phyloP scores from a whole-genome alignment of 805 yeast species.

The Kodamaea restingae region DNA sequence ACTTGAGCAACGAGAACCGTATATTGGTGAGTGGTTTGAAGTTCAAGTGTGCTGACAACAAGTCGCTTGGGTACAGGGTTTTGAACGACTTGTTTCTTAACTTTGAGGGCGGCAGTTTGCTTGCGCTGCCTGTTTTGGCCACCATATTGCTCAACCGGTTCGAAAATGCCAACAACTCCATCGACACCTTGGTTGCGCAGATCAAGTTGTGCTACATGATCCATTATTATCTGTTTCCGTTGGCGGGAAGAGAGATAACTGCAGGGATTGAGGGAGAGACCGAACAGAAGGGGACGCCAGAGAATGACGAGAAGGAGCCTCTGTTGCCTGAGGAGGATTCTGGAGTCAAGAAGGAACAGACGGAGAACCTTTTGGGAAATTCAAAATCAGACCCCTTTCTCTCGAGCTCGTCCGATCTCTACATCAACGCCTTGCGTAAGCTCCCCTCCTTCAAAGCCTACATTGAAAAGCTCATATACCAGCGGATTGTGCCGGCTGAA shows the following conservation, averaged over 20 bases:
- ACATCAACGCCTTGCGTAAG: slow-evolving; percentile 25
- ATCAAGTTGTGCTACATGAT: slow-evolving; percentile 37
- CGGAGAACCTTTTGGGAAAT: no score
- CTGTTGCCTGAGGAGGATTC: no score
- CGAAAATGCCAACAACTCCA: slow-evolving; percentile 37
- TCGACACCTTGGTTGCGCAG: slow-evolving; percentile 36
- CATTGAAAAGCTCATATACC: slow-evolving; percentile 21
- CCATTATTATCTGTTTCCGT: slow-evolving; percentile 37
- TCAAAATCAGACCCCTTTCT: no score
- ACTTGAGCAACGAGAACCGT: slow-evolving; percentile 28
- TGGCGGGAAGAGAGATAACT: slow-evolving; percentile 10
- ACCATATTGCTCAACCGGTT: slow-evolving; percentile 32
- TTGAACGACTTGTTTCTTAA: slow-evolving; percentile 29
- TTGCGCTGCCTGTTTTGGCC: slow-evolving; percentile 17
- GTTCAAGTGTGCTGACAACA: slow-evolving; percentile 30
- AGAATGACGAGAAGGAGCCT: no score
- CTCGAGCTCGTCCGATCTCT: slow-evolving; percentile 6
- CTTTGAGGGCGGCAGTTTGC: slow-evolving; percentile 16
- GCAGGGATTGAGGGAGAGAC: not conserved
- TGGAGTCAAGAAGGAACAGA: no score
- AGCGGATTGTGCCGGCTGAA: slow-evolving; percentile 11
- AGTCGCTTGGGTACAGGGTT: slow-evolving; percentile 30
- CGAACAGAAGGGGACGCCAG: no score
- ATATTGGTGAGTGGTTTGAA: slow-evolving; percentile 27
- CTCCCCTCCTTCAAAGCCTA: slow-evolving; percentile 35